phyloP scores from a whole-genome alignment of 2,329 filamentous ascomycete genomes.

The Diaporthe aspalathi region DNA sequence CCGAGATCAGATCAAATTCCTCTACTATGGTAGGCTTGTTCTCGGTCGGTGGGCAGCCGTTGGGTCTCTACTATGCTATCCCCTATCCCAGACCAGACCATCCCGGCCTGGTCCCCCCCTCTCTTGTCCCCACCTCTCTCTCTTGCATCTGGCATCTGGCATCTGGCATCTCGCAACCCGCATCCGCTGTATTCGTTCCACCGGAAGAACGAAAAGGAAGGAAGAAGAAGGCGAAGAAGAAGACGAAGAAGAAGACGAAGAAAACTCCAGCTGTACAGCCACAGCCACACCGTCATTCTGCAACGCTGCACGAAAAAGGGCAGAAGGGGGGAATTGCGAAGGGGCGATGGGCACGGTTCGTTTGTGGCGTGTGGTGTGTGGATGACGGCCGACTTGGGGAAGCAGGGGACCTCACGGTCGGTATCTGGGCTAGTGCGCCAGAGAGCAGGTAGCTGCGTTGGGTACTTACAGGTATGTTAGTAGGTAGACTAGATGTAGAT shows the following conservation, averaged over 20 bases:
- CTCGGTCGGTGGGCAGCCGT: slow-evolving; percentile 4
- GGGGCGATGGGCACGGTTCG: slow-evolving; percentile 11
- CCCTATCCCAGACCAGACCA: not conserved
- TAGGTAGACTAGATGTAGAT: too few relatives aligned
- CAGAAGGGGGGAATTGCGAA: slow-evolving; percentile 15
- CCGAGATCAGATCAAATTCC: slow-evolving; percentile 8
- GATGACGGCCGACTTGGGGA: slow-evolving; percentile 26
- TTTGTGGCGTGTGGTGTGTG: slow-evolving; percentile 29
- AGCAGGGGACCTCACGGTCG: slow-evolving; percentile 15
- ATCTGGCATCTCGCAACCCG: not conserved
- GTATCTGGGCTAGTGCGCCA: not conserved
- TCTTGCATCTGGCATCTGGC: not conserved
- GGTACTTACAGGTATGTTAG: too few relatives aligned
- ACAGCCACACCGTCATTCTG: slow-evolving; percentile 8
- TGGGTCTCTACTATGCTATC: not conserved
- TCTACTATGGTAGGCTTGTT: too few relatives aligned
- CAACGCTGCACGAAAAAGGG: not conserved
- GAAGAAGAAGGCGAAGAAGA: too few relatives aligned
- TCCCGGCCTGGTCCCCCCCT: not conserved
- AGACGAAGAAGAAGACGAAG: too few relatives aligned
- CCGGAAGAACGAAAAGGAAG: too few relatives aligned
- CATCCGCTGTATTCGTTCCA: not conserved
- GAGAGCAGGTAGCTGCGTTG: too few relatives aligned
- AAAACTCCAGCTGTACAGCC: not conserved
- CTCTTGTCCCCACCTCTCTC: not conserved